Base-by-base conservation (phyloP, 2,329 filamentous ascomycete species). In the Rugonectria rugulosa region DNA sequence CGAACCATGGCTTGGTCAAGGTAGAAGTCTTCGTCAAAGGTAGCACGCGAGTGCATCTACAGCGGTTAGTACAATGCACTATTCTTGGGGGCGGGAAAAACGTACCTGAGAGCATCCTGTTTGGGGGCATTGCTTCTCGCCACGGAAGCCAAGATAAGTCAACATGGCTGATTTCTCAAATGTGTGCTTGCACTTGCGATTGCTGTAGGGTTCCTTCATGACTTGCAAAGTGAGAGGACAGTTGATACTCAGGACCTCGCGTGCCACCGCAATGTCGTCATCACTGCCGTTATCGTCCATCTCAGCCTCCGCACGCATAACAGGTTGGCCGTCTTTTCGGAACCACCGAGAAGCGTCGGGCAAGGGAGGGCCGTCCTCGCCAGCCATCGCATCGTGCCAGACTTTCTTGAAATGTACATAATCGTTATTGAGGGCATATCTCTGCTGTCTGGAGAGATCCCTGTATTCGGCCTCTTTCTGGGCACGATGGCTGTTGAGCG, bases 151-250 rank as follows among this genome's bases (percentile, higher is more conserved):
- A 78, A 87, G 37, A 57, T 77, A 77, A n/a, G 85, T 81, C 20
- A 83, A 53, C 32, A 93, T 87, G 1, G 85, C 84, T 2, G 70
- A 67, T 70, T 84, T 88, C 68, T 93, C 88, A 68, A 91, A 93
- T 0, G 83, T 87, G 70, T 93, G 90, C 51, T 83, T 86, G 76
- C 90, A 93, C 61, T 84, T 83, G 12, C 69, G 75, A 64, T 84
- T 90, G 51, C 83, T 89, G 66, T 84, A 86, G 0, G 90, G 90
- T 47, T 91, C 81, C 36, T 77, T 75, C 76, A 91, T 87, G 38
- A 82, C 77, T 46, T 78, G 77, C 61, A 92, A 76, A 0, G 88
- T 89, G 17, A 93, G 71, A 0, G 89, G 88, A 66, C 90, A 93
- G 64, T 84, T 87, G 26, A 88, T 83, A 70, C 84, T 88, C 47